Percentiles rank a stretch among this genome's conserved stretches.
These are phyloP conservation scores for Coemansia nantahalensis DNA, from an alignment of 192 early-diverging fungal genomes.

Conservation along the genomic window DNA sequence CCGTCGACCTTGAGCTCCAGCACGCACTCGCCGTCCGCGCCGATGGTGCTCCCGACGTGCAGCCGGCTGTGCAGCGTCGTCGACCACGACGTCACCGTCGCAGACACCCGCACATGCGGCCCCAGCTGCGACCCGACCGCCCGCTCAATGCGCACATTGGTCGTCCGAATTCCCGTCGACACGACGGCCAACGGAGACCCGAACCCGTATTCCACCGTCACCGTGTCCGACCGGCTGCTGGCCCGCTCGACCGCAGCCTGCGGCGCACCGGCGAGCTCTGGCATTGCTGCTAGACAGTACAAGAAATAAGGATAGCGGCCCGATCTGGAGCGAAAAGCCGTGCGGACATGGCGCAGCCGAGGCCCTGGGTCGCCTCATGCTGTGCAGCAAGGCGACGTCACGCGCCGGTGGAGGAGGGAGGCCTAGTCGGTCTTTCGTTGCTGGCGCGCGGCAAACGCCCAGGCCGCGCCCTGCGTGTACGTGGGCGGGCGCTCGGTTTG, in stretches of 20 bases:
- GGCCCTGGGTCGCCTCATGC: too few relatives aligned
- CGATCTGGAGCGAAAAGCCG: too few relatives aligned
- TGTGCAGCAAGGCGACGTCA: too few relatives aligned
- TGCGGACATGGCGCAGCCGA: too few relatives aligned
- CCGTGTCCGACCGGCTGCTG: constrained; percentile 20
- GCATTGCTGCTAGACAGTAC: too few relatives aligned
- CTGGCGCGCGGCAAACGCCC: constrained; percentile 8
- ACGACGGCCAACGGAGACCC: constrained; percentile 15
- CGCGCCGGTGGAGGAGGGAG: too few relatives aligned
- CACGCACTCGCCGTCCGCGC: constrained; percentile 17
- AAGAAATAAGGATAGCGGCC: too few relatives aligned
- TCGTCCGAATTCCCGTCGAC: constrained; percentile 35
- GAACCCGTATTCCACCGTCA: constrained; percentile 27
- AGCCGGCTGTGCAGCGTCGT: constrained; percentile 34
- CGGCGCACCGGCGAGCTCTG: too few relatives aligned
- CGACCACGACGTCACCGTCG: constrained; percentile 28
- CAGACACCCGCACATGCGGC: constrained; percentile 19
- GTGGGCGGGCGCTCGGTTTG: constrained; percentile 24
- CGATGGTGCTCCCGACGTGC: constrained; percentile 16
- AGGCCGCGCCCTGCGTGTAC: constrained; percentile 28
- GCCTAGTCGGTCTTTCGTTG: too few relatives aligned
- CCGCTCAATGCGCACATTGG: constrained; percentile 32
- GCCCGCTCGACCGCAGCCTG: not conserved
- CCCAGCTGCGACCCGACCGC: constrained; percentile 18
- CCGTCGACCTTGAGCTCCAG: constrained; percentile 31